These are phyloP conservation scores for Wilcoxina mikolae DNA, from an alignment of 495 filamentous ascomycete species.

Conservation along the genomic window DNA sequence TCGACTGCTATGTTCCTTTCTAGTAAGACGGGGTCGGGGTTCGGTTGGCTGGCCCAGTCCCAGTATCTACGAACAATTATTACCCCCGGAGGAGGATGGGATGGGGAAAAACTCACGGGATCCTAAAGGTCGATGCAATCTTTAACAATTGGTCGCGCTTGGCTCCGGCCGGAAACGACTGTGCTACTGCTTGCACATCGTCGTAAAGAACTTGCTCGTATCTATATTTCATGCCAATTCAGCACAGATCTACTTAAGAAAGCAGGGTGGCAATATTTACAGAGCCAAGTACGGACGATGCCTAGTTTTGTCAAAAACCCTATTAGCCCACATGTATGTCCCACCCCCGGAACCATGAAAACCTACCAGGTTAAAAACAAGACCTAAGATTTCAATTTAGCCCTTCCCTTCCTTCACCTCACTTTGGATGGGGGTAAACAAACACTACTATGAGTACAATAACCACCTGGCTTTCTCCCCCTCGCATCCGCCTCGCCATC, in stretches of 20 bases:
- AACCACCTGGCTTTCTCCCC: slow-evolving; percentile 33
- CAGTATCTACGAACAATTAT: too few relatives aligned
- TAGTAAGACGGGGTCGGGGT: slow-evolving; percentile 12
- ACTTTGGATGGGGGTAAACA: not conserved
- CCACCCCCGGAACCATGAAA: too few relatives aligned
- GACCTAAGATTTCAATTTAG: not conserved
- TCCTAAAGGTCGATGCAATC: not conserved
- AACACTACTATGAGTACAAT: slow-evolving; percentile 44
- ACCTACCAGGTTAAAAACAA: not conserved
- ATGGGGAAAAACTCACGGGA: not conserved
- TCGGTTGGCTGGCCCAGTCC: slow-evolving; percentile 18
- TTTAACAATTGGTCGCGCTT: not conserved
- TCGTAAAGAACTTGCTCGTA: not conserved
- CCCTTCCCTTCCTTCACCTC: not conserved
- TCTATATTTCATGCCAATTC: too few relatives aligned
- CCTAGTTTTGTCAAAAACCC: not conserved
- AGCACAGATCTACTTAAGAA: too few relatives aligned
- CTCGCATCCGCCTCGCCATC: slow-evolving; percentile 20
- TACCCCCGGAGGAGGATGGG: too few relatives aligned
- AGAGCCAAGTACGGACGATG: not conserved
- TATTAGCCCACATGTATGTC: too few relatives aligned
- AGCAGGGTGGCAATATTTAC: too few relatives aligned
- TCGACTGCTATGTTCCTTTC: slow-evolving; percentile 9
- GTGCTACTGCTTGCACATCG: not conserved
- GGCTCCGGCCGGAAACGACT: not conserved